A percentile compares a stretch with the other conserved stretches of the same genome.
phyloP scores from a whole-genome alignment of 2,329 filamentous ascomycete genomes.

The Teratosphaeriaceae sp. region DNA sequence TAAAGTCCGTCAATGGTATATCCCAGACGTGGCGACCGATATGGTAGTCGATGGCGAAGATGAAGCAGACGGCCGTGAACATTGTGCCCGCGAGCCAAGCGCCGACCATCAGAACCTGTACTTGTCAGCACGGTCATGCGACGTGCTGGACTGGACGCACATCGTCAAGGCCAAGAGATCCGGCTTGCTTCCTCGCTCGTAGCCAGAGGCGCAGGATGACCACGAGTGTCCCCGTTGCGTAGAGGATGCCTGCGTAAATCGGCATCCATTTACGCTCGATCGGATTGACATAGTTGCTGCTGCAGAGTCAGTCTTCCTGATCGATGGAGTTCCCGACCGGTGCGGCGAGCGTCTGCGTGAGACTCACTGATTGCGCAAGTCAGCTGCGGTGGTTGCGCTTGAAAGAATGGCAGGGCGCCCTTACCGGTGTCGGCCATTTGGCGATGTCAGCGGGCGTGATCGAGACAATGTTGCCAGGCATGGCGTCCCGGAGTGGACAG shows the following conservation, averaged over 20 bases:
- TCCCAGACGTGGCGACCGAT: slow-evolving; percentile 35
- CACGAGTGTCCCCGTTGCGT: slow-evolving; percentile 21
- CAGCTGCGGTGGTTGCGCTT: too few species aligned
- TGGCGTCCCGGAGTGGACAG: slow-evolving; percentile 7
- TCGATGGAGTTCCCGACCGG: too few species aligned
- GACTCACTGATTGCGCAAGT: neutral
- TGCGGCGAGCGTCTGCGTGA: too few species aligned
- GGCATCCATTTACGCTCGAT: slow-evolving; percentile 27
- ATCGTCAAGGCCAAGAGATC: slow-evolving; percentile 28
- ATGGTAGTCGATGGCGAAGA: slow-evolving; percentile 19
- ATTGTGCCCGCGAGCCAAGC: slow-evolving; percentile 19
- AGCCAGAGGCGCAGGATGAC: slow-evolving; percentile 24
- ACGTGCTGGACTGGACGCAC: slow-evolving; percentile 10
- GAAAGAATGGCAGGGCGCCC: too few species aligned
- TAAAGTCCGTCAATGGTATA: slow-evolving; percentile 15
- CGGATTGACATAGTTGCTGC: slow-evolving; percentile 24
- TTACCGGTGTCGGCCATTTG: slow-evolving; percentile 24
- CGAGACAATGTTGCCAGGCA: slow-evolving; percentile 25
- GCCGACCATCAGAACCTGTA: slow-evolving; percentile 16
- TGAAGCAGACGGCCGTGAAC: slow-evolving; percentile 17
- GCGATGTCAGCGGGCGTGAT: slow-evolving; percentile 21
- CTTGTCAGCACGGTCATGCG: neutral
- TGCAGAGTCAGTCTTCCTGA: neutral
- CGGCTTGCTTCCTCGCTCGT: slow-evolving; percentile 21
- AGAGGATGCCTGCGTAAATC: slow-evolving; percentile 22